Base-by-base conservation (phyloP, 805 yeast genomes). In the Brettanomyces anomalus region DNA sequence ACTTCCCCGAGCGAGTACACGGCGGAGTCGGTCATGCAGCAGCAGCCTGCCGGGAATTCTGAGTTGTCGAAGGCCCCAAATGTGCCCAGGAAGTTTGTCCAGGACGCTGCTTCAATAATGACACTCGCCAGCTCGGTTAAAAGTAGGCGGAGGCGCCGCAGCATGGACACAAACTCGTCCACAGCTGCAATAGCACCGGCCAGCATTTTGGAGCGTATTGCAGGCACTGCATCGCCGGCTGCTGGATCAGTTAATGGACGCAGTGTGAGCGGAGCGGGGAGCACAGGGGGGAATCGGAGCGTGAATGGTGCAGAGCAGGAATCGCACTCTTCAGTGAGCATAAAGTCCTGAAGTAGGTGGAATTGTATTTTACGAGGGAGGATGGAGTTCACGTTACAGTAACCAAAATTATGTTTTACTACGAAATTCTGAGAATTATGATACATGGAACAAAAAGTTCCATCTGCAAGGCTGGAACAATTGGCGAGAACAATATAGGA, bases 121-220 rank as follows among this genome's bases (percentile, higher is more conserved):
- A 62, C 67, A 2, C 53, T 62, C 42, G 65, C 65, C 2, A 55
- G 61, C 32, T 59, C 64, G 2, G 58, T 64, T 3, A 52, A 65
- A 19, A 55, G 60, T 38, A 46, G 60, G 37, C 48, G 65, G 44
- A 47, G 66, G 31, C 38, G 49, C 17, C 45, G 64, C 17, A 58
- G 64, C 20, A 54, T 67, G 7, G 70, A 72, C 33, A 39, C 41
- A n/a, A 80, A 77, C 49, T 76, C 85, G 17, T 76, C 83, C 40
- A 76, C 83, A 0, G 67, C 77, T 21, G 86, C 86, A 0, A 80
- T 81, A 15, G 77, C 87, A 1, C 87, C 88, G 0, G 82, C 85
- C n/a, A 76, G 83, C 49, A 77, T 81, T 8, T 63, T 78, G 62
- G 86, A 79, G 49, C 62, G 81, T 41, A 61, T 74, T 7, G 31